Percentiles rank a stretch among this genome's conserved stretches.
Evolutionary conservation across 225 moss, liverwort and hornwort species (phyloP).

Genomic region (Pseudisothecium myosuroides): DNA sequence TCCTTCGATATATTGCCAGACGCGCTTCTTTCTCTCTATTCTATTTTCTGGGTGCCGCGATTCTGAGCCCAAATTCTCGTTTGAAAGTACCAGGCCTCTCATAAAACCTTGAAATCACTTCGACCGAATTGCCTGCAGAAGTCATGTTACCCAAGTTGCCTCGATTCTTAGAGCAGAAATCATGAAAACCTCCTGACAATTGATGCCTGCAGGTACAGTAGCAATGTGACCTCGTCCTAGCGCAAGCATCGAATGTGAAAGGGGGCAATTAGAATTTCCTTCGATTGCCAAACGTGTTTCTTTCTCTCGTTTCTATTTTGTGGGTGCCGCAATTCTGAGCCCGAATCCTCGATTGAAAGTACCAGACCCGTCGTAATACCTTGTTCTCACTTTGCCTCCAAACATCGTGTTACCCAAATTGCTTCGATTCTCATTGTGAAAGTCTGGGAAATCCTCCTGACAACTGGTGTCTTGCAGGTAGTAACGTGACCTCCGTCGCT

Average conservation of each 20-base stretch:
- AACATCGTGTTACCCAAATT: background rate
- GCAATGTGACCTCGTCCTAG: background rate
- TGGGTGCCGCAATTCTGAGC: background rate
- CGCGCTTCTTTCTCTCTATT: background rate
- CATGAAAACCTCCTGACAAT: background rate
- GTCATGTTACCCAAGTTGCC: background rate
- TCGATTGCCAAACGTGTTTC: background rate
- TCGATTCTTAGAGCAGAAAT: background rate
- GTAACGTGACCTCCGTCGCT: constrained; percentile 50
- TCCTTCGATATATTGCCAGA: background rate
- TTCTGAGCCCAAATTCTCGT: background rate
- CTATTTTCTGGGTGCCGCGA: background rate
- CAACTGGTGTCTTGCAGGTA: constrained; percentile 3
- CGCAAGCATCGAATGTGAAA: background rate
- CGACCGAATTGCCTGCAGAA: background rate
- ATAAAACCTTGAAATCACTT: background rate
- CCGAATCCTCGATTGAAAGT: background rate
- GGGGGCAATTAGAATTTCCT: background rate
- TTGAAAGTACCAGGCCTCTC: too few species aligned
- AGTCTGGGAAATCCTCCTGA: background rate
- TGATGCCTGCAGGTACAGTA: background rate
- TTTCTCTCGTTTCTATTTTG: background rate
- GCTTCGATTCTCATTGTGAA: background rate
- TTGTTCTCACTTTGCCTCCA: background rate
- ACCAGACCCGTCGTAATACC: background rate